These are phyloP conservation scores for Cladosporium phlei DNA, from an alignment of 2,329 filamentous ascomycete species.

Conservation along the genomic window DNA sequence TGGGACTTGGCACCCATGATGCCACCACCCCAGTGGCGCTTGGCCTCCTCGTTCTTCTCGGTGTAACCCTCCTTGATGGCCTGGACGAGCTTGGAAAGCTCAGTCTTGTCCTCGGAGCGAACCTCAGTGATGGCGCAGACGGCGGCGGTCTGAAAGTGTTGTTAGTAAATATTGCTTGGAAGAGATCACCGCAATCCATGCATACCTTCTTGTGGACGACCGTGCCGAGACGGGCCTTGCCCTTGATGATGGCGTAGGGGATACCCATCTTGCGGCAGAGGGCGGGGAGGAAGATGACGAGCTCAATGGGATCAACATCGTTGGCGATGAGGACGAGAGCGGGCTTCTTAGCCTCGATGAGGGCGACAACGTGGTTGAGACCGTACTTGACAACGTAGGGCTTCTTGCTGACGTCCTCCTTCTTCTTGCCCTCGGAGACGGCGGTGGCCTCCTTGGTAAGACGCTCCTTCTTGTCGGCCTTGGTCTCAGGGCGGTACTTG, in stretches of 20 bases:
- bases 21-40: constrained; percentile 97
- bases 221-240: constrained; percentile 97
- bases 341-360: constrained; percentile 99
- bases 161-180: constrained; percentile 20
- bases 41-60: constrained; percentile 87
- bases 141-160: constrained; percentile 73
- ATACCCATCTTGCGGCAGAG: constrained; percentile 99
- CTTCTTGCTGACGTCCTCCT: constrained; percentile 99
- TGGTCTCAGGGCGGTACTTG: constrained; percentile 99
- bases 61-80: constrained; percentile 97
- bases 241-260: constrained; percentile 98
- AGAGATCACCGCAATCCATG: constrained; percentile 1
- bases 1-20: constrained; percentile 98
- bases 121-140: constrained; percentile 95
- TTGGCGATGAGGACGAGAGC: constrained; percentile 96
- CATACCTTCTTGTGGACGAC: constrained; percentile 98
- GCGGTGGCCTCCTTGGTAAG: constrained; percentile 96
- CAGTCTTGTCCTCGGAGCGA: constrained; percentile 94
- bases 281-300: constrained; percentile 97
- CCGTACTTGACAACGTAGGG: constrained; percentile 99
- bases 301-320: constrained; percentile 98
- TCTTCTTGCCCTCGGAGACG: constrained; percentile 99
- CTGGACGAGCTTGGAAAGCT: constrained; percentile 93
- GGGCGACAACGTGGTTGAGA: constrained; percentile 97
- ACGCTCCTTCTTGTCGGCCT: constrained; percentile 99